A percentile compares a stretch with the other conserved stretches of the same genome.
These are phyloP conservation scores for Olyra latifolia DNA, from an alignment of 176 grass and related monocot species.

Conservation along the genomic window DNA sequence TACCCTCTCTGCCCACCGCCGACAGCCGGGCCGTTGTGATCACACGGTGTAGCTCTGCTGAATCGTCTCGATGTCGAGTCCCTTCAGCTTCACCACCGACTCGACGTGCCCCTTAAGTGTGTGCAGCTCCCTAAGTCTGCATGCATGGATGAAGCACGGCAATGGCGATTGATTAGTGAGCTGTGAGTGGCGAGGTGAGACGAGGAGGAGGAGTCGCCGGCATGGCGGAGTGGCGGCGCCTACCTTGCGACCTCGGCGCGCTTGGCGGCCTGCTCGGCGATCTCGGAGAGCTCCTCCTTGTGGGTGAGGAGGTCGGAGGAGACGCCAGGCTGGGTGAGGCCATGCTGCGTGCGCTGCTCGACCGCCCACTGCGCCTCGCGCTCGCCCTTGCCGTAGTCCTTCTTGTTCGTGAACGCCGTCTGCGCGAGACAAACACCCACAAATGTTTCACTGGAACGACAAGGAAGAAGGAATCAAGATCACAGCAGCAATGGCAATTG, in stretches of 20 bases:
- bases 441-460: constrained; percentile 39
- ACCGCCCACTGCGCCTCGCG: constrained; percentile 49
- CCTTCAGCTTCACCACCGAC: constrained; percentile 52
- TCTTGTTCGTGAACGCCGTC: constrained; percentile 51
- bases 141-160: constrained; percentile 23
- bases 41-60: constrained; percentile 53
- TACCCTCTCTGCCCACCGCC: constrained; percentile 9
- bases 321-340: constrained; percentile 36
- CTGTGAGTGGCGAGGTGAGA: background rate
- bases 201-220: background rate
- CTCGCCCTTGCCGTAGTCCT: constrained; percentile 46
- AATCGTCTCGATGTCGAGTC: constrained; percentile 52
- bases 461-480: background rate
- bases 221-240: background rate
- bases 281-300: constrained; percentile 38
- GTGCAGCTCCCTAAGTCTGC: constrained; percentile 57
- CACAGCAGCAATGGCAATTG: background rate
- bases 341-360: constrained; percentile 49
- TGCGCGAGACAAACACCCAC: constrained; percentile 25
- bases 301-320: constrained; percentile 18
- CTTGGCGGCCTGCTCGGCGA: constrained; percentile 51
- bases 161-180: background rate
- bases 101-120: constrained; percentile 56
- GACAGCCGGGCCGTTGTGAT: background rate
- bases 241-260: constrained; percentile 55